phyloP scores from a whole-genome alignment of 2,329 filamentous ascomycete genomes.

The Whalleya microplaca region DNA sequence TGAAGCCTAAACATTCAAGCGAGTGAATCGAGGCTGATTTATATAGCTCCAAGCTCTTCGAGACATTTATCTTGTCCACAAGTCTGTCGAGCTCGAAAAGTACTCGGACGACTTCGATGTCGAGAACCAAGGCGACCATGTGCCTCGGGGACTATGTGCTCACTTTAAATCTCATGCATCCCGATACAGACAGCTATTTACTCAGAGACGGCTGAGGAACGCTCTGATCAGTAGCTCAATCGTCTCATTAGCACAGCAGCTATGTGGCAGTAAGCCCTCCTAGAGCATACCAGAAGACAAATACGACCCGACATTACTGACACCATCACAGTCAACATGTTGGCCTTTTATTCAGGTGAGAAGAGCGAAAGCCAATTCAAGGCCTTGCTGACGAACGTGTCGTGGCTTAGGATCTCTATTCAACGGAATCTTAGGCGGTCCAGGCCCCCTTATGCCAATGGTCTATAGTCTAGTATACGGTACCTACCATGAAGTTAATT shows the following conservation, averaged over 20 bases:
- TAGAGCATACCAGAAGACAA: not conserved
- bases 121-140: slow-evolving; percentile 1
- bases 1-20: not conserved
- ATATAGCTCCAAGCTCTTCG: slow-evolving; percentile 44
- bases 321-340: slow-evolving; percentile 40
- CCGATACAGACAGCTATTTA: slow-evolving; percentile 33
- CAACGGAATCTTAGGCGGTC: slow-evolving; percentile 2
- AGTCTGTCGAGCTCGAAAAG: slow-evolving; percentile 33
- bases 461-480: slow-evolving; percentile 38
- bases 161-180: slow-evolving; percentile 18
- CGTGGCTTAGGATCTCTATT: slow-evolving; percentile 16
- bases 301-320: slow-evolving; percentile 42
- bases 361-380: not conserved
- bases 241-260: slow-evolving; percentile 38
- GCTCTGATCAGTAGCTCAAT: slow-evolving; percentile 39
- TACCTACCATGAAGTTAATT: slow-evolving; percentile 13
- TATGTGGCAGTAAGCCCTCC: slow-evolving; percentile 39
- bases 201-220: slow-evolving; percentile 32
- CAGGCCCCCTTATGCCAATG: slow-evolving; percentile 30
- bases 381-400: not conserved
- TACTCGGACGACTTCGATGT: slow-evolving; percentile 11
- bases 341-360: slow-evolving; percentile 50
- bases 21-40: not conserved
- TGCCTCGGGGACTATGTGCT: slow-evolving; percentile 20
- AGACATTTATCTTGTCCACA: slow-evolving; percentile 47